These are phyloP conservation scores for Beauveria medogensis DNA, from an alignment of 2,329 filamentous ascomycete genomes.

Conservation along the genomic window DNA sequence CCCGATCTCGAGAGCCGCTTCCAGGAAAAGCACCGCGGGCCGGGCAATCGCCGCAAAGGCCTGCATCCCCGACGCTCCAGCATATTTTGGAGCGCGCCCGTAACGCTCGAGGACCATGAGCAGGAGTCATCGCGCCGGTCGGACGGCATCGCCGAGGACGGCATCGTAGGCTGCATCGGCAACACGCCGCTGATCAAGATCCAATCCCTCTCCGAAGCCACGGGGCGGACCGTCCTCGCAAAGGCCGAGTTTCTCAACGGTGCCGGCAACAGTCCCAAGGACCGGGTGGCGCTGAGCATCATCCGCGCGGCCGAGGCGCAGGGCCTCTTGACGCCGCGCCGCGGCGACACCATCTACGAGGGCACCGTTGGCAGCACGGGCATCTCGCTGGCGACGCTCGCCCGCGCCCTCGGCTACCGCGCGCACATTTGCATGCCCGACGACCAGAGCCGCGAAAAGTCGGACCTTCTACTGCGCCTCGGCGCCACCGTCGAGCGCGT, in stretches of 20 bases:
- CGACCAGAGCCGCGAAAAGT: conserved; percentile 84
- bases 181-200: conserved; percentile 86
- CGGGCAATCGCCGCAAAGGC: conserved; percentile 9
- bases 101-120: conserved; percentile 51
- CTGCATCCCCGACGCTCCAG: conserved; percentile 28
- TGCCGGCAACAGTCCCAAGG: conserved; percentile 88
- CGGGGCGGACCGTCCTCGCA: conserved; percentile 80
- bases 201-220: conserved; percentile 74
- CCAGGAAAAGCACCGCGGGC: conserved; percentile 33
- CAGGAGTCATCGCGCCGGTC: conserved; percentile 23
- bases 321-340: conserved; percentile 67
- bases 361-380: conserved; percentile 95
- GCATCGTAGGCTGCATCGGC: conserved; percentile 87
- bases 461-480: conserved; percentile 77
- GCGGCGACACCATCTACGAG: conserved; percentile 93
- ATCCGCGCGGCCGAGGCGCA: conserved; percentile 72
- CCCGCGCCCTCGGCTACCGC: conserved; percentile 78
- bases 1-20: conserved; percentile 63
- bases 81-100: conserved; percentile 37
- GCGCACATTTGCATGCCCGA: conserved; percentile 97
- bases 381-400: conserved; percentile 85
- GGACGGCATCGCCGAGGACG: conserved; percentile 48
- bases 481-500: conserved; percentile 92
- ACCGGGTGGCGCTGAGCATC: conserved; percentile 86
- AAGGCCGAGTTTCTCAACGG: conserved; percentile 97